These are phyloP conservation scores for Carex scoparia DNA, from an alignment of 176 grass and related monocot genomes.

Conservation along the genomic window DNA sequence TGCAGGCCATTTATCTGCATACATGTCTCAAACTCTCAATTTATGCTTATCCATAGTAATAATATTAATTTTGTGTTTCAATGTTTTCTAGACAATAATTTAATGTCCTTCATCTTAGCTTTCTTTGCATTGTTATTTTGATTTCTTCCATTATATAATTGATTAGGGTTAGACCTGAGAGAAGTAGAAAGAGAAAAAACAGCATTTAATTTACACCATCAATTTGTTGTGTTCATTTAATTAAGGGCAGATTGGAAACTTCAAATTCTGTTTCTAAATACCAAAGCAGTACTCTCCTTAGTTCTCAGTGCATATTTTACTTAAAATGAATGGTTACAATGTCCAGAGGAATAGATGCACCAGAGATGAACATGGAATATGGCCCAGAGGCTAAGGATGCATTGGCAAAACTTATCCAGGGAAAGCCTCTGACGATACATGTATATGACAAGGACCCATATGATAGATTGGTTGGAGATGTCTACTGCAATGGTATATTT, in stretches of 20 bases:
- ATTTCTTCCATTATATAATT: neutral
- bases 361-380: conserved; percentile 42
- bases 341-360: conserved; percentile 64
- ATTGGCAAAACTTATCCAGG: conserved; percentile 45
- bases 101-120: neutral
- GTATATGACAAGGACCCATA: conserved; percentile 46
- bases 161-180: neutral
- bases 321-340: neutral
- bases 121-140: neutral
- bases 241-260: too few relatives aligned
- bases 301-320: neutral
- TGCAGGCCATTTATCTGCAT: neutral
- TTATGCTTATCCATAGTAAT: neutral
- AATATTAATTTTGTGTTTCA: neutral
- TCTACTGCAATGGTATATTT: conserved; percentile 50
- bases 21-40: neutral
- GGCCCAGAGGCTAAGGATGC: conserved; percentile 44
- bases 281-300: neutral
- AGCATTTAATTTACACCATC: neutral
- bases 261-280: neutral
- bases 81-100: neutral
- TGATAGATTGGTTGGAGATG: conserved; percentile 46
- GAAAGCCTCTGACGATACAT: conserved; percentile 37
- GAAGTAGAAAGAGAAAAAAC: neutral
- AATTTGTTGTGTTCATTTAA: neutral